phyloP scores from a whole-genome alignment of 768 basidiomycete species.

The Termitomyces sp. region DNA sequence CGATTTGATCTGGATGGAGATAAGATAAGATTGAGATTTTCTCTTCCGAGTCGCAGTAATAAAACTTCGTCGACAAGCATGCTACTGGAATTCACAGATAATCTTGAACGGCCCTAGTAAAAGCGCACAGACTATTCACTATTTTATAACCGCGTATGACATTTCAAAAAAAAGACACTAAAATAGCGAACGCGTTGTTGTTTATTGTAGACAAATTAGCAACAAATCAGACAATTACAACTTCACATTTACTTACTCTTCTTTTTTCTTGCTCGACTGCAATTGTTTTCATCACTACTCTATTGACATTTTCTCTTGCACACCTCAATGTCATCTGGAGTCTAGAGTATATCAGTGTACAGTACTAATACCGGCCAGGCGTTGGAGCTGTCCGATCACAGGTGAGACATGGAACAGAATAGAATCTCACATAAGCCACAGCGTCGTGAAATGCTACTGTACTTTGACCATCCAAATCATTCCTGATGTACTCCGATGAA shows the following conservation, averaged over 20 bases:
- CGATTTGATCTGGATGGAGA: background rate
- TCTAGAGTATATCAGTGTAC: background rate
- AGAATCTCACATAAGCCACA: slow-evolving; percentile 3
- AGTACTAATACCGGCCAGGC: background rate
- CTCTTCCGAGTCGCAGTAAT: too few species aligned
- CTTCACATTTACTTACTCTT: too few species aligned
- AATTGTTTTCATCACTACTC: too few species aligned
- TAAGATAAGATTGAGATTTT: background rate
- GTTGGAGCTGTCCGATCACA: slow-evolving; percentile 2
- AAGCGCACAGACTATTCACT: background rate
- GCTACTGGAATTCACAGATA: too few species aligned
- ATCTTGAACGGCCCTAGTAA: background rate
- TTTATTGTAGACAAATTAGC: too few species aligned
- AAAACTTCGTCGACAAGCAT: too few species aligned
- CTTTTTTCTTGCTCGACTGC: too few species aligned
- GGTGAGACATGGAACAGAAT: slow-evolving; percentile 2
- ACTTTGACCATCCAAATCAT: background rate
- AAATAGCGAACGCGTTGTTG: too few species aligned
- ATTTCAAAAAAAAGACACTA: background rate
- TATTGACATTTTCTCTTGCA: background rate
- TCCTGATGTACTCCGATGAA: slow-evolving; percentile 4
- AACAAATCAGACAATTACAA: too few species aligned
- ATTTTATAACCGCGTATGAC: background rate
- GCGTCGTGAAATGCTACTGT: background rate
- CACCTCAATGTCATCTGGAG: background rate